Evolutionary conservation across 306 rosid species (phyloP).

Genomic region (Mimosa bimucronata): DNA sequence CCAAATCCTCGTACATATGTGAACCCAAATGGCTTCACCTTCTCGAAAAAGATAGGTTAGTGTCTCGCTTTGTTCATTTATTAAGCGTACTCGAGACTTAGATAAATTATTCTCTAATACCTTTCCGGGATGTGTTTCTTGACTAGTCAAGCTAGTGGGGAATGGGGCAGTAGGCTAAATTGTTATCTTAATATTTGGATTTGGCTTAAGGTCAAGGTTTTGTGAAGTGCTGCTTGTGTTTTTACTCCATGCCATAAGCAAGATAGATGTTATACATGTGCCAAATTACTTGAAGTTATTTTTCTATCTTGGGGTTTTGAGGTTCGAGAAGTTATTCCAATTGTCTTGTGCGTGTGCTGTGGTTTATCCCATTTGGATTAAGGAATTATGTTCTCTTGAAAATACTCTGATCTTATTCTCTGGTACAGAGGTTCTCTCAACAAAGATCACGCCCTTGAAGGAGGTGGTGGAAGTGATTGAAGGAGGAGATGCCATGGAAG

Average conservation of each 20-base stretch:
- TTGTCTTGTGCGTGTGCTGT: not conserved
- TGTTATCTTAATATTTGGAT: not conserved
- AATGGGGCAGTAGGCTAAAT: not conserved
- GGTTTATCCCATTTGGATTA: not conserved
- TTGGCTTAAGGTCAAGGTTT: not conserved
- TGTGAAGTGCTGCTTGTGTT: not conserved
- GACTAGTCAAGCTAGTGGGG: not conserved
- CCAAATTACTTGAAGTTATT: not conserved
- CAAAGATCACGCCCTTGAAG: constrained; percentile 78
- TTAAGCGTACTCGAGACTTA: not conserved
- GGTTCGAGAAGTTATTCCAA: not conserved
- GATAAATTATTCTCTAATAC: not conserved
- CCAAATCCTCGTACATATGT: constrained; percentile 91
- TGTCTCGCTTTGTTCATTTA: constrained; percentile 16
- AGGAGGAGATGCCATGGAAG: constrained; percentile 92
- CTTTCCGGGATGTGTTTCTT: not conserved
- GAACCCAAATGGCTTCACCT: constrained; percentile 65
- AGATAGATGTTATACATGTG: not conserved
- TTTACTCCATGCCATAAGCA: not conserved
- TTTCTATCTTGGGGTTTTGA: not conserved
- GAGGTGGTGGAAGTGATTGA: constrained; percentile 68
- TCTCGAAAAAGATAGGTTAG: constrained; percentile 86
- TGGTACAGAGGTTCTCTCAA: constrained; percentile 76
- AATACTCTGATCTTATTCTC: constrained; percentile 27
- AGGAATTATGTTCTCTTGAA: not conserved